Percentiles rank a stretch among this genome's conserved stretches.
phyloP scores from a whole-genome alignment of 2,329 filamentous ascomycete species.

The Aspergillus awamori region DNA sequence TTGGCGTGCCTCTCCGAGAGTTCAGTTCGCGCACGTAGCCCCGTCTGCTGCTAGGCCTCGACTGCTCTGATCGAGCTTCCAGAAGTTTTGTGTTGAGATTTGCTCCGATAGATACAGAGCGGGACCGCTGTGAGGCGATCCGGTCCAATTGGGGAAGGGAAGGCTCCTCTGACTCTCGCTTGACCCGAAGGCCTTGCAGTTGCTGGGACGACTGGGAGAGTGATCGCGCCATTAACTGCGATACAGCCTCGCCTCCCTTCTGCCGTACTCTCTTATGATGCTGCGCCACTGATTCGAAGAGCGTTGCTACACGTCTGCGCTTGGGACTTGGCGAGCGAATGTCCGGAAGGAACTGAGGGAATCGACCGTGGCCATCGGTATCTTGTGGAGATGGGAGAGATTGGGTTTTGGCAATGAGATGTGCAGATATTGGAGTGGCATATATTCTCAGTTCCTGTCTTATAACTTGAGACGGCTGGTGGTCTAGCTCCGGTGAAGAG shows the following conservation, averaged over 20 bases:
- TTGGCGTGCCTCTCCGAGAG: slow-evolving; percentile 27
- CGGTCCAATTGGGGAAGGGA: slow-evolving; percentile 33
- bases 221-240: slow-evolving; percentile 42
- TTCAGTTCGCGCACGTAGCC: slow-evolving; percentile 19
- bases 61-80: slow-evolving; percentile 20
- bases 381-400: slow-evolving; percentile 38
- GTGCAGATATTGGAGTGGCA: slow-evolving; percentile 39
- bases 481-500: slow-evolving; percentile 31
- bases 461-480: slow-evolving; percentile 12
- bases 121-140: slow-evolving; percentile 31
- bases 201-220: slow-evolving; percentile 35
- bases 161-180: slow-evolving; percentile 40
- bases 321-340: slow-evolving; percentile 45
- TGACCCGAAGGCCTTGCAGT: slow-evolving; percentile 36
- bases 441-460: slow-evolving; percentile 41
- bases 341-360: slow-evolving; percentile 43
- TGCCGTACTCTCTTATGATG: slow-evolving; percentile 46
- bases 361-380: slow-evolving; percentile 21
- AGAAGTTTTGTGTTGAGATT: slow-evolving; percentile 27
- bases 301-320: slow-evolving; percentile 45
- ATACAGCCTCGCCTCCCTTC: slow-evolving; percentile 44
- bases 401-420: slow-evolving; percentile 38
- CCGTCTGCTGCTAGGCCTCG: slow-evolving; percentile 28
- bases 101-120: slow-evolving; percentile 39
- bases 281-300: slow-evolving; percentile 46